Percentiles rank a stretch among this genome's conserved stretches.
Conservation (phyloP, 768 basidiomycete species). For the Panaeolus papilionaceus region DNA sequence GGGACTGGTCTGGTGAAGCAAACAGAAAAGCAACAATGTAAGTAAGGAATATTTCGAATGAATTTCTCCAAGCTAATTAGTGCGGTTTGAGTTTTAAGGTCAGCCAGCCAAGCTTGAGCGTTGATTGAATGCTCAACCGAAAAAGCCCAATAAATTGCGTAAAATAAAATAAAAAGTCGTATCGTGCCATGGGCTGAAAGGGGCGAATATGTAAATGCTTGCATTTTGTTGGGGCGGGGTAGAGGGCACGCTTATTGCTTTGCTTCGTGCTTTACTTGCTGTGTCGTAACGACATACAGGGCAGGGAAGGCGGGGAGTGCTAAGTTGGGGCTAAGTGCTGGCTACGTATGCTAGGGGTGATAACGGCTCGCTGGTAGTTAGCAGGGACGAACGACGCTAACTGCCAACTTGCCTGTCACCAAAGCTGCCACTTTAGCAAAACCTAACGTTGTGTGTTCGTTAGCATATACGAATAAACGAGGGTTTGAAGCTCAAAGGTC, state of each 20-base stretch:
- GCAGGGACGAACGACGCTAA: slow-evolving; percentile 12
- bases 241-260: neutral
- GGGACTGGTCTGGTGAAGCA: too few species aligned
- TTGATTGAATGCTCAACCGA: neutral
- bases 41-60: too few species aligned
- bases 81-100: too few species aligned
- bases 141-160: neutral
- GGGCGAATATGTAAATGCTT: neutral
- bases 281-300: neutral
- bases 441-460: neutral
- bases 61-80: too few species aligned
- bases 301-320: neutral
- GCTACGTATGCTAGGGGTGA: neutral
- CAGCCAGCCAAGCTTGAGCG: neutral
- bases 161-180: neutral
- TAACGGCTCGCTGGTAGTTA: neutral
- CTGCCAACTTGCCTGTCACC: slow-evolving; percentile 3
- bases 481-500: neutral
- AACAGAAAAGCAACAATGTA: too few species aligned
- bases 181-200: neutral
- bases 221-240: neutral
- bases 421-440: neutral
- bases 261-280: neutral
- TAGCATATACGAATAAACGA: neutral
- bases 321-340: neutral